Evolutionary conservation across 1,284 basidiomycete species (phyloP).

Genomic region (Taiwanofungus camphoratus): DNA sequence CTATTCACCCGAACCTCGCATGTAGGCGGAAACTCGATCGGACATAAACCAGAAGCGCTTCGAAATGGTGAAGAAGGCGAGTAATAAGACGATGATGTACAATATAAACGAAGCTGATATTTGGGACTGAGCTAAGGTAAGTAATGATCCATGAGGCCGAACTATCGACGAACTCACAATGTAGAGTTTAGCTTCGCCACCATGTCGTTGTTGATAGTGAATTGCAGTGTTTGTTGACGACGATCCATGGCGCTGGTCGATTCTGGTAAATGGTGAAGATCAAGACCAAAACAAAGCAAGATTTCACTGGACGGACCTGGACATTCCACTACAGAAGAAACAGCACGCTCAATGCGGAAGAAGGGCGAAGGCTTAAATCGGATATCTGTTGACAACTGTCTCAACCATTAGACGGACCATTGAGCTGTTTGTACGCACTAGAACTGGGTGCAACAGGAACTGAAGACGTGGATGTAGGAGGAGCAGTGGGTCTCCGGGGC

Average conservation of each 20-base stretch:
- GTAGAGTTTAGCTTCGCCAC: constrained; percentile 50
- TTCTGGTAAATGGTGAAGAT: constrained; percentile 37
- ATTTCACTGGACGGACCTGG: constrained; percentile 45
- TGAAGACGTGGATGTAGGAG: constrained; percentile 18
- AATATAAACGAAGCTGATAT: constrained; percentile 85
- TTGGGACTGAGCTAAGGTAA: constrained; percentile 41
- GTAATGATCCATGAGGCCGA: background rate
- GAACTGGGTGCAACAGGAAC: constrained; percentile 29
- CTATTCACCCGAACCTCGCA: constrained; percentile 88
- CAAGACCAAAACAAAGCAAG: background rate
- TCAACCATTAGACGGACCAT: background rate
- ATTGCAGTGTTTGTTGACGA: constrained; percentile 53
- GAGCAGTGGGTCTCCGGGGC: constrained; percentile 39
- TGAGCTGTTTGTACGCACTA: constrained; percentile 15
- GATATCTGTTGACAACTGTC: constrained; percentile 39
- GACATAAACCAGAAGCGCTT: constrained; percentile 46
- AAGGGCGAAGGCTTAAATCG: constrained; percentile 80
- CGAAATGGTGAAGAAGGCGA: constrained; percentile 47
- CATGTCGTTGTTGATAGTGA: constrained; percentile 62
- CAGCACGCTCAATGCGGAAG: constrained; percentile 58
- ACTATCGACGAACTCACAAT: constrained; percentile 32
- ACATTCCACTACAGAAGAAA: constrained; percentile 64
- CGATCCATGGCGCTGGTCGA: constrained; percentile 73
- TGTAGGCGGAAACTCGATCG: constrained; percentile 87
- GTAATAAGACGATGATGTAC: constrained; percentile 87